Evolutionary conservation across 768 basidiomycete species (phyloP).

Genomic region (Boletus patriciae): DNA sequence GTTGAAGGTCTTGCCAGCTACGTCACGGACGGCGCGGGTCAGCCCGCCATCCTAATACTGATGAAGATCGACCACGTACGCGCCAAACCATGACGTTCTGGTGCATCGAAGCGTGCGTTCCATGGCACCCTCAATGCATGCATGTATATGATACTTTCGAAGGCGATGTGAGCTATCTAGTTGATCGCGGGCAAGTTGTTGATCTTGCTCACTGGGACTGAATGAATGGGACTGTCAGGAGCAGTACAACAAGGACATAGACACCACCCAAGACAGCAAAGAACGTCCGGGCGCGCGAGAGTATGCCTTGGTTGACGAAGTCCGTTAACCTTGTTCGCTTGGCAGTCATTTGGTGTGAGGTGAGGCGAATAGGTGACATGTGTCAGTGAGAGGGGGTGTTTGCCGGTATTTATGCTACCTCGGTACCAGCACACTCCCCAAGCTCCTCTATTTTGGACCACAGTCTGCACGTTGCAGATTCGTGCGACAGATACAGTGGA

Average conservation of each 20-base stretch:
- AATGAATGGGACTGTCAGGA: slow-evolving; percentile 61
- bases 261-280: slow-evolving; percentile 46
- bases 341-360: slow-evolving; percentile 12
- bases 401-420: slow-evolving; percentile 16
- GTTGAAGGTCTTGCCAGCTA: slow-evolving; percentile 79
- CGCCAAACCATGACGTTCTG: slow-evolving; percentile 79
- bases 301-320: slow-evolving; percentile 11
- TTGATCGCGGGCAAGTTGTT: slow-evolving; percentile 15
- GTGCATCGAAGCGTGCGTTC: slow-evolving; percentile 60
- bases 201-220: slow-evolving; percentile 61
- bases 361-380: not conserved
- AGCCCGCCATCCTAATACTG: not conserved
- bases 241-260: slow-evolving; percentile 52
- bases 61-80: slow-evolving; percentile 46
- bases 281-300: slow-evolving; percentile 32
- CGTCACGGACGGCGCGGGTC: not conserved
- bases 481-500: not conserved
- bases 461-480: not conserved
- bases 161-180: slow-evolving; percentile 22
- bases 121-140: slow-evolving; percentile 66
- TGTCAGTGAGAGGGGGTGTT: slow-evolving; percentile 3
- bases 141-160: slow-evolving; percentile 55
- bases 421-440: not conserved
- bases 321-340: not conserved
- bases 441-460: slow-evolving; percentile 7